A percentile compares a stretch with the other conserved stretches of the same genome.
These are phyloP conservation scores for Cordyceps pruinosa DNA, from an alignment of 2,329 filamentous ascomycete species.

Conservation along the genomic window DNA sequence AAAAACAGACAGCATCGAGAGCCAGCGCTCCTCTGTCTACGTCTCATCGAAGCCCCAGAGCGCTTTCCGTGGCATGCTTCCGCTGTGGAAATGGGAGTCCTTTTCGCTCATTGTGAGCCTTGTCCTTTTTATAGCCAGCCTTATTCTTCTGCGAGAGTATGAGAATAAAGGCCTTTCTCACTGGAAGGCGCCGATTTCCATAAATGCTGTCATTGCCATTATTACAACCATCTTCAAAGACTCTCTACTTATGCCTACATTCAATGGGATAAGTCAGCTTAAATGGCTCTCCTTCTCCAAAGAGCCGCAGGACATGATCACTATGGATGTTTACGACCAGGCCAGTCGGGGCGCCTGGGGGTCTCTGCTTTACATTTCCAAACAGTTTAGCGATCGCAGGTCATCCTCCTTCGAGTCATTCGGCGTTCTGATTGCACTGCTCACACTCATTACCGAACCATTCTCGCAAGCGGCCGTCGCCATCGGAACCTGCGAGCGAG, in stretches of 20 bases:
- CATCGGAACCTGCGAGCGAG: neutral
- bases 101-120: neutral
- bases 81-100: neutral
- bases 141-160: neutral
- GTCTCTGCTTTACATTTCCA: neutral
- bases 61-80: neutral
- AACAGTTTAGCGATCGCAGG: neutral
- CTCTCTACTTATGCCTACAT: neutral
- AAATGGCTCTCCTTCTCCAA: neutral
- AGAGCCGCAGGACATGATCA: neutral
- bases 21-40: too few species aligned
- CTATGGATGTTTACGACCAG: neutral
- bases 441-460: neutral
- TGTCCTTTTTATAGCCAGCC: neutral
- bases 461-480: neutral
- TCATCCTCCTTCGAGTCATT: too few species aligned
- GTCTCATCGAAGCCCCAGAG: too few species aligned
- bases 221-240: neutral
- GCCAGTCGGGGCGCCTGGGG: neutral
- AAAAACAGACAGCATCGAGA: too few species aligned
- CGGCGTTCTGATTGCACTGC: neutral
- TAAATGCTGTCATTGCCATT: neutral
- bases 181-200: neutral
- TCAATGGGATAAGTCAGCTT: neutral
- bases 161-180: neutral